Base-by-base conservation (phyloP, 106 monocot species). In the Acanthochlamys bracteata region DNA sequence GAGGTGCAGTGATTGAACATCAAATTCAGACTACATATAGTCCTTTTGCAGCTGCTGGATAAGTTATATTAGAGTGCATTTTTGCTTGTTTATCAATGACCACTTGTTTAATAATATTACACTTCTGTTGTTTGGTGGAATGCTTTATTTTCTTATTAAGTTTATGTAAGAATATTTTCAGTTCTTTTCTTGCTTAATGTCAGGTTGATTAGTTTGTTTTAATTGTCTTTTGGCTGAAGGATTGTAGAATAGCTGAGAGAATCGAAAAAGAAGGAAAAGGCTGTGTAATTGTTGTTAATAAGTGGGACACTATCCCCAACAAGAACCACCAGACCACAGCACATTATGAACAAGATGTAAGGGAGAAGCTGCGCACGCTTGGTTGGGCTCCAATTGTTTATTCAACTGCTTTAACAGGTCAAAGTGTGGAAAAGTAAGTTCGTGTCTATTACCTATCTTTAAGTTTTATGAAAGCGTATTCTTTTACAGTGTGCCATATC, bases 191-290 rank as follows among this genome's bases (percentile, higher is more conserved):
- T 19, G 24, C 49, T 24, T 15, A 46, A 49, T 65, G 6, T 51
- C 39, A 49, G 24, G 52, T 10, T n/a, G 27, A 39, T 52, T 47
- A 41, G 24, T 42, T 17, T 25, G 15, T 33, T 68, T 53, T 69
- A 7, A 25, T 60, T 39, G 43, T 46, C 56, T 25, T 53, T 66
- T 33, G 33, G 33, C 33, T 33, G 33, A 33, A 98, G 96, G 96
- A 98, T 64, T 79, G 16, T 68, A 85, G 74, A 71, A 91, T 98
- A 55, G 96, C 85, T 43, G 96, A 98, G 71, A 85, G 91, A 79
- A 88, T 98, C 67, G 96, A 91, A 69, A 83, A 58, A 77, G 96
- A 98, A 88, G 96, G 96, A 75, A 98, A 98, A 79, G 91, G 85
- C 0, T 98, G 91, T 68, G 78, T 92, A 10, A 83, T 98, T 60